Percentiles rank a stretch among this genome's conserved stretches.
phyloP scores from a whole-genome alignment of 345 rosid species.

The Populus alba region DNA sequence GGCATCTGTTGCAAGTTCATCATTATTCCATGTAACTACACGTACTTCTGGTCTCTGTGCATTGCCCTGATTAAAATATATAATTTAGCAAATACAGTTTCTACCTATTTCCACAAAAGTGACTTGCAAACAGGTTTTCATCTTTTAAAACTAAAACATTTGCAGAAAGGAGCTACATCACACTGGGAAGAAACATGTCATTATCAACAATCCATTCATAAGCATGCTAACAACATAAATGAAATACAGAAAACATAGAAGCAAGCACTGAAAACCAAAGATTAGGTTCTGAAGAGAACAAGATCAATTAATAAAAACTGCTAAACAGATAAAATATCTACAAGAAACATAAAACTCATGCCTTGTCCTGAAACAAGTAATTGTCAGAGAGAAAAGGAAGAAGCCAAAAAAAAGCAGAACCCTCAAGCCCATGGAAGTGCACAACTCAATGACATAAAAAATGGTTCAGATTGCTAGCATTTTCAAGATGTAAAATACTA shows the following conservation, averaged over 20 bases:
- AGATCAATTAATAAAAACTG: not conserved
- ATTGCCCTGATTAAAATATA: slow-evolving; percentile 60
- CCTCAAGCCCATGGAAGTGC: not conserved
- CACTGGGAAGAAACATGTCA: not conserved
- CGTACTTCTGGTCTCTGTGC: slow-evolving; percentile 99
- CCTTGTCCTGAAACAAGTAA: not conserved
- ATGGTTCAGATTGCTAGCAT: not conserved
- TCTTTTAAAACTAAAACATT: not conserved
- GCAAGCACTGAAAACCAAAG: not conserved
- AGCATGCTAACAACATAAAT: not conserved
- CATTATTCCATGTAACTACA: slow-evolving; percentile 85
- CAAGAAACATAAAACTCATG: not conserved
- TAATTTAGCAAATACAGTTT: slow-evolving; percentile 10
- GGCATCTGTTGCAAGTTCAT: slow-evolving; percentile 98
- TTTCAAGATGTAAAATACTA: not conserved
- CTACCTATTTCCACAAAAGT: not conserved
- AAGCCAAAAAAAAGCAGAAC: not conserved
- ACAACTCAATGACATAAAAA: not conserved
- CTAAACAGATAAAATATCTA: not conserved
- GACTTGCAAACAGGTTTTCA: not conserved
- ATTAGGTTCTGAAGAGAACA: not conserved
- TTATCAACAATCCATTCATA: not conserved
- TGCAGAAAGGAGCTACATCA: not conserved
- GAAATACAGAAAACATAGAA: not conserved
- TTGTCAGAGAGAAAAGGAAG: not conserved